Evolutionary conservation across 495 filamentous ascomycete genomes (phyloP).

Genomic region (Thermothielavioides terrestris): DNA sequence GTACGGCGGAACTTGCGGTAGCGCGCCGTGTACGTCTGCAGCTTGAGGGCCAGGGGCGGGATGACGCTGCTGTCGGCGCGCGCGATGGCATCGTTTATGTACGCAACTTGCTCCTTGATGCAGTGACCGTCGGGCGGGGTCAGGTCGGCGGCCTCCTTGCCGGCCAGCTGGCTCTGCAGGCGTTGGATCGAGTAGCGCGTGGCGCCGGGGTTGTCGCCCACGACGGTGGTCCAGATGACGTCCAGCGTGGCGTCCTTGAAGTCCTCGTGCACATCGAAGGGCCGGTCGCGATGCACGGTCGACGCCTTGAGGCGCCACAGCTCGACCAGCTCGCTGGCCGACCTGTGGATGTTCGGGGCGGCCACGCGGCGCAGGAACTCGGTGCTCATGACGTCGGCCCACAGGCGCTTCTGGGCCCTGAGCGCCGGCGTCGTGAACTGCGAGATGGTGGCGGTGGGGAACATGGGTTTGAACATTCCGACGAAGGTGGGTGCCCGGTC

Average conservation of each 20-base stretch:
- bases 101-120: constrained; percentile 17
- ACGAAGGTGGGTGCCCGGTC: constrained; percentile 14
- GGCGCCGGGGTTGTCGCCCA: constrained; percentile 22
- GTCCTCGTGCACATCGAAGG: constrained; percentile 24
- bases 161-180: constrained; percentile 11
- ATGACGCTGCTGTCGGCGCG: constrained; percentile 1
- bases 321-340: constrained; percentile 21
- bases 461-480: constrained; percentile 18
- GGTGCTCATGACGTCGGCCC: constrained; percentile 26
- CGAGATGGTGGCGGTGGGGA: constrained; percentile 17
- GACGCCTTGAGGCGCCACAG: constrained; percentile 28
- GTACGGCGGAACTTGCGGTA: constrained; percentile 17
- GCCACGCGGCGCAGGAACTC: constrained; percentile 26
- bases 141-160: background rate
- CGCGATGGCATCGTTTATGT: constrained; percentile 16
- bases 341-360: constrained; percentile 23
- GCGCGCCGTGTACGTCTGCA: constrained; percentile 12
- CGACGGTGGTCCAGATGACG: constrained; percentile 25
- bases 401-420: constrained; percentile 24
- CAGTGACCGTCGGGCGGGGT: background rate
- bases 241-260: constrained; percentile 29
- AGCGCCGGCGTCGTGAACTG: constrained; percentile 24
- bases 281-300: constrained; percentile 4
- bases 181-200: constrained; percentile 15
- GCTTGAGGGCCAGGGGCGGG: constrained; percentile 10